phyloP scores from a whole-genome alignment of 495 filamentous ascomycete species.

The Friedmanniomyces endolithicus region DNA sequence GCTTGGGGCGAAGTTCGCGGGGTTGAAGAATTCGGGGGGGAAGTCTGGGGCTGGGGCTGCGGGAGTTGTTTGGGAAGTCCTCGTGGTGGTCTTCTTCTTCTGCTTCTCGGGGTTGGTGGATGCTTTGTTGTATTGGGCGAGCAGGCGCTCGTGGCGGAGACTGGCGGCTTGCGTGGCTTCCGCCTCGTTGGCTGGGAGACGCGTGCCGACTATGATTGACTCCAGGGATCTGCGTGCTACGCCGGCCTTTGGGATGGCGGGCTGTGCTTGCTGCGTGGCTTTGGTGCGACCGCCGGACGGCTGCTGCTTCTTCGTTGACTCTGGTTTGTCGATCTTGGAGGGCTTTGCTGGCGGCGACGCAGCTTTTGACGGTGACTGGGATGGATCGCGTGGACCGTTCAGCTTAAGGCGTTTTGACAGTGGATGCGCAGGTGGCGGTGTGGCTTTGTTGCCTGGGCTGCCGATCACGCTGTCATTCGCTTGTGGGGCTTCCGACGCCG shows the following conservation, averaged over 20 bases:
- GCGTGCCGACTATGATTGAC: constrained; percentile 6
- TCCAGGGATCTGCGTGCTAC: not conserved
- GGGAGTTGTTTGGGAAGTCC: not conserved
- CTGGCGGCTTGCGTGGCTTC: constrained; percentile 9
- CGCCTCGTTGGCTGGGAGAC: not conserved
- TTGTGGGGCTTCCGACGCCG: not conserved
- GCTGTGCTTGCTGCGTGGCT: not conserved
- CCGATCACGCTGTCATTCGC: not conserved
- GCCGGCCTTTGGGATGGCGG: not conserved
- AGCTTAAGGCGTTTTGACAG: not conserved
- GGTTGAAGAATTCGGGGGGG: constrained; percentile 10
- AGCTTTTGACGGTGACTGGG: not conserved
- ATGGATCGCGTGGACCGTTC: not conserved
- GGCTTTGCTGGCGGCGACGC: not conserved
- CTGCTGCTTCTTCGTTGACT: not conserved
- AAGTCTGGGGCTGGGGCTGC: no score
- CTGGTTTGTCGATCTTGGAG: not conserved
- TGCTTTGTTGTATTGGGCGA: not conserved
- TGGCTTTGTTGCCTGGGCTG: not conserved
- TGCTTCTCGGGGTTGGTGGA: not conserved
- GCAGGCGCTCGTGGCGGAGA: not conserved
- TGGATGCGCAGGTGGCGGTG: not conserved
- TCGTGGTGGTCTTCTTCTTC: not conserved
- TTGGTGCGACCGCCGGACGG: not conserved
- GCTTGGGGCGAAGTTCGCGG: not conserved